Conservation (phyloP, 164 flowering plant genomes). For the Tinospora cordifolia region DNA sequence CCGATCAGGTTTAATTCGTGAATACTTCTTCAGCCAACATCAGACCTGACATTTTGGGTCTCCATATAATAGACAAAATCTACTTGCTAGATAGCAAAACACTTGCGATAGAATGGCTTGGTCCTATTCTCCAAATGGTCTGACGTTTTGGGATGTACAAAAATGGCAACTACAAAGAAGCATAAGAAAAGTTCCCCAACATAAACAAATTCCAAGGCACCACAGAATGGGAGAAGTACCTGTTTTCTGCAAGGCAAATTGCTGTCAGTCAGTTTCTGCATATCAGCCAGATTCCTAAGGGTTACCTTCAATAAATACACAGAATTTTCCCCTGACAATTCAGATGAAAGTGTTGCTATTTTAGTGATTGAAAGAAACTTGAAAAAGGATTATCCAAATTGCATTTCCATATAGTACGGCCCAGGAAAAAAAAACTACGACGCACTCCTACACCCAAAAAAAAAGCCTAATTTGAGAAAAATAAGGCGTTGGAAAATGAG, state of each 20-base stretch:
- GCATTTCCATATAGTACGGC: neutral
- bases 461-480: neutral
- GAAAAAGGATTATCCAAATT: neutral
- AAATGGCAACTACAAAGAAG: neutral
- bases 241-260: constrained; percentile 74
- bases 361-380: neutral
- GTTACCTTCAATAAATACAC: constrained; percentile 49
- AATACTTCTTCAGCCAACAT: too few species aligned
- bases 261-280: constrained; percentile 75
- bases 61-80: too few species aligned
- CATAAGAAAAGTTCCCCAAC: neutral
- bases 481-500: neutral
- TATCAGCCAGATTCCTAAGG: constrained; percentile 57
- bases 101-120: too few species aligned
- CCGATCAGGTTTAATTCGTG: too few species aligned
- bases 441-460: neutral
- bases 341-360: neutral
- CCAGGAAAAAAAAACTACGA: neutral
- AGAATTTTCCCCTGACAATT: constrained; percentile 46
- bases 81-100: too few species aligned
- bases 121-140: too few species aligned
- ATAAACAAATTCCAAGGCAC: neutral
- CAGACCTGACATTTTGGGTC: too few species aligned
- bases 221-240: constrained; percentile 31
- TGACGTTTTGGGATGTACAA: too few species aligned